Base-by-base conservation (phyloP, 2,329 filamentous ascomycete species). In the Cordyceps cateniannulata region DNA sequence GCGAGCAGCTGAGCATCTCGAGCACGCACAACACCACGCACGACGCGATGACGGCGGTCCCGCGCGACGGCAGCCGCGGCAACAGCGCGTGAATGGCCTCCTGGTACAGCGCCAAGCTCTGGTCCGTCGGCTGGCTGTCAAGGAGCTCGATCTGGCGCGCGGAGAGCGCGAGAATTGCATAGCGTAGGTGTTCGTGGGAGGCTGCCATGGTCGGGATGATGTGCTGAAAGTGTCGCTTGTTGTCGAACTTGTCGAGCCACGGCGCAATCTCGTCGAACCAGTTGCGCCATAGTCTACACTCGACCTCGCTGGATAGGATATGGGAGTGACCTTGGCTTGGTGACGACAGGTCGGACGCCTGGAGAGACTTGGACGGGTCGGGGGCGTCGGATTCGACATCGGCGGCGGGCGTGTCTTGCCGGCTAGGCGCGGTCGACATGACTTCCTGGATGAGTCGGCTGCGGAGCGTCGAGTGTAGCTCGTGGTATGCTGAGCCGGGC, bases 191-290 rank as follows among this genome's bases (percentile, higher is more conserved):
- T 1, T 73, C 70, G 2, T 77, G 72, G 5, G 72, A 68, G 29
- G 75, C 74, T 1, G 78, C 76, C 66, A 82, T 75, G 20, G 75
- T 73, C 0, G 80, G 78, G 5, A 82, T 70, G 5, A 76, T 75
- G 7, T 77, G 74, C 22, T 77, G 76, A 63, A 82, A 83, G 29
- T 79, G 75, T 1, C 75, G 71, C 52, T 78, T 70, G 32, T 73
- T 72, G 64, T 83, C 81, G 56, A 83, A 82, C 70, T 81, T 83
- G 61, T 83, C 80, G 1, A 82, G 75, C 79, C 75, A 77, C 0
- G 74, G 74, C 1, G 75, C 73, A 45, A 77, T 70, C 35, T 77
- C 74, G 25, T 74, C 70, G 54, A 77, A 71, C 69, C 75, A 77
- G 55, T 76, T 76, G 56, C 71, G 73, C 75, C 75, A 77, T 1